Conservation (phyloP, 345 rosid genomes). For the Camelina laxa region DNA sequence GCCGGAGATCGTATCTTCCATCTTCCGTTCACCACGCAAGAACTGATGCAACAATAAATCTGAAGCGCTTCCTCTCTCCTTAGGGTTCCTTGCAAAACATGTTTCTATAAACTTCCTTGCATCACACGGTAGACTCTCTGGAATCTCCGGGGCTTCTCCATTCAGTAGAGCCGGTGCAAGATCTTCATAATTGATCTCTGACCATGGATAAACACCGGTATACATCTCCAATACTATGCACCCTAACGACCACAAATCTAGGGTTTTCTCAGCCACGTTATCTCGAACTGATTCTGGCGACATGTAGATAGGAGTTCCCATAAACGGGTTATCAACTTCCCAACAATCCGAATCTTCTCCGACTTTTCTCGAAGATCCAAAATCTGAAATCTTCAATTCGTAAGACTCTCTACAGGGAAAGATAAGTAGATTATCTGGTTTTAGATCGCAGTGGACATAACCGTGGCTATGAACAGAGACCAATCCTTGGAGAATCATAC, state of each 20-base stretch:
- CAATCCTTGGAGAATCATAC: conserved; percentile 32
- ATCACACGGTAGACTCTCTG: background rate
- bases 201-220: conserved; percentile 13
- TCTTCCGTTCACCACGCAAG: background rate
- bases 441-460: conserved; percentile 36
- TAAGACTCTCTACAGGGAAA: conserved; percentile 15
- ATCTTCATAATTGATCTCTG: background rate
- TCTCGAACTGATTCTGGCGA: conserved; percentile 34
- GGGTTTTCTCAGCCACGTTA: background rate
- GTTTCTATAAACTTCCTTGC: conserved; percentile 27
- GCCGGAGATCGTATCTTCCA: background rate
- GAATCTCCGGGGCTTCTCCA: background rate
- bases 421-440: conserved; percentile 28
- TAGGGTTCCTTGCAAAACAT: conserved; percentile 12
- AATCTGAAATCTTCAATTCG: conserved; percentile 29
- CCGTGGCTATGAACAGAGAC: conserved; percentile 24
- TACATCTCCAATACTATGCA: conserved; percentile 31
- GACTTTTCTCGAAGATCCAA: conserved; percentile 2
- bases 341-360: background rate
- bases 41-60: conserved; percentile 17
- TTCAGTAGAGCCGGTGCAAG: background rate
- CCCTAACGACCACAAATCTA: conserved; percentile 37
- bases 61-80: conserved; percentile 17
- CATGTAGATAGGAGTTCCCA: conserved; percentile 32
- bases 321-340: conserved; percentile 19